Base-by-base conservation (phyloP, 495 filamentous ascomycete genomes). In the Lepidopterella palustris region DNA sequence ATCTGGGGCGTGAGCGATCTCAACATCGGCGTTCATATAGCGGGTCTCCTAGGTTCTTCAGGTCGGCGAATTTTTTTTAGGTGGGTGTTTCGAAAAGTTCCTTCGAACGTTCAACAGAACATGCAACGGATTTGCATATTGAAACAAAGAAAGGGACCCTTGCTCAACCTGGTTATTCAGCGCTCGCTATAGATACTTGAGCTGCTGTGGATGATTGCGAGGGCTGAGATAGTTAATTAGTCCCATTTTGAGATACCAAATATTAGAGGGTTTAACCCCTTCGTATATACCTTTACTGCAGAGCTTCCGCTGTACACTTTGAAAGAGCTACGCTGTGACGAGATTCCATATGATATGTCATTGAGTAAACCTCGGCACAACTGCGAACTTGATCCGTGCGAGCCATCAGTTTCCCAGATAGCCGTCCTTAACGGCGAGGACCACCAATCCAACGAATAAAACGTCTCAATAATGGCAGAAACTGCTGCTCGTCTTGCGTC, bases 11-110 rank as follows among this genome's bases (percentile, higher is more conserved):
- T 58, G 58, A 64, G 61, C 64, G 79, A 82, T 83, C 78, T 83
- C 77, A 80, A 80, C 76, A 80, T 81, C 75, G 79, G 80, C 78
- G 73, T 78, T 76, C 61, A 57, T 49, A 49, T 18, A 31, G 55
- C 39, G 26, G 54, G 28, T 39, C 49, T 50, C 29, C 28, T 39
- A 11, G 23, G 57, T 29, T 55, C 24, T 50, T 55, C 24, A 28
- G 52, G 52, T 10, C 27, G 52, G 52, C 52, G 52, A 50, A 49
- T 4, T 25, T 50, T 50, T 50, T 15, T 4, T 11, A 20, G 39
- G 13, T 42, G 39, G 39, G 39, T 21, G 21, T 25, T 27, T 26
- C 26, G 47, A 50, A 50, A 50, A 50, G 47, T 25, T 50, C 47
- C 26, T 50, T 21, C 26, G 47, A 50, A 50, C 47, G 26, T 50